These are phyloP conservation scores for Pseudomonodictys pantanalensis DNA, from an alignment of 495 filamentous ascomycete genomes.

Conservation along the genomic window DNA sequence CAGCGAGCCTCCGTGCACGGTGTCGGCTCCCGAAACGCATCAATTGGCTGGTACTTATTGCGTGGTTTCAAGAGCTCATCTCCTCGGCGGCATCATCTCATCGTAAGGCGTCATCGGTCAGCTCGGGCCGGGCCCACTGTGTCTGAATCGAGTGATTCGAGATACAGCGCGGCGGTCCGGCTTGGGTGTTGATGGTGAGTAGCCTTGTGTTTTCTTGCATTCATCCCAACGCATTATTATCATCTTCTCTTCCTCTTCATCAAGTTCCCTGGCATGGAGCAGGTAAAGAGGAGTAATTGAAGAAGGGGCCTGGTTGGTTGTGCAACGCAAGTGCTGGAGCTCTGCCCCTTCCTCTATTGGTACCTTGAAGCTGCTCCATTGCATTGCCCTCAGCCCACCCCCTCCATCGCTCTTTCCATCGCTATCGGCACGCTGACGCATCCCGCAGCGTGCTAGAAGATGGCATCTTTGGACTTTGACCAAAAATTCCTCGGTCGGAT, in stretches of 20 bases:
- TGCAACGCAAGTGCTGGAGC: too few relatives aligned
- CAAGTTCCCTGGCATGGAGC: too few relatives aligned
- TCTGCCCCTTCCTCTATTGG: background rate
- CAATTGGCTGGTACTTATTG: conserved; percentile 25
- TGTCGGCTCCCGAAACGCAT: conserved; percentile 12
- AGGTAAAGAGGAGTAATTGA: too few relatives aligned
- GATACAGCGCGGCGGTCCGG: conserved; percentile 5
- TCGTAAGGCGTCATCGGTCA: conserved; percentile 2
- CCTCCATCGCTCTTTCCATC: background rate
- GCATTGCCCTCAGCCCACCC: background rate
- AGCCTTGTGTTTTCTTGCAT: background rate
- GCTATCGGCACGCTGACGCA: conserved; percentile 10
- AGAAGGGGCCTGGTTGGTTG: too few relatives aligned
- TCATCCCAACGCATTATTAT: background rate
- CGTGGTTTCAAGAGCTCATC: conserved; percentile 26
- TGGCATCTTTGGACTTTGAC: conserved; percentile 95
- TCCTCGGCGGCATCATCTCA: conserved; percentile 6
- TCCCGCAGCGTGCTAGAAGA: conserved; percentile 40
- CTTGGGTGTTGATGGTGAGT: conserved; percentile 26
- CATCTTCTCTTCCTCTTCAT: background rate
- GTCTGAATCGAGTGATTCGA: conserved; percentile 9
- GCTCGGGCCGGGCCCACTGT: conserved; percentile 10
- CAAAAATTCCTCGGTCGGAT: conserved; percentile 91
- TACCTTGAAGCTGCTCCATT: background rate
- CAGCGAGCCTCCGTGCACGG: conserved; percentile 19